phyloP scores from a whole-genome alignment of 75 land plant species.

The Sequoiadendron giganteum region DNA sequence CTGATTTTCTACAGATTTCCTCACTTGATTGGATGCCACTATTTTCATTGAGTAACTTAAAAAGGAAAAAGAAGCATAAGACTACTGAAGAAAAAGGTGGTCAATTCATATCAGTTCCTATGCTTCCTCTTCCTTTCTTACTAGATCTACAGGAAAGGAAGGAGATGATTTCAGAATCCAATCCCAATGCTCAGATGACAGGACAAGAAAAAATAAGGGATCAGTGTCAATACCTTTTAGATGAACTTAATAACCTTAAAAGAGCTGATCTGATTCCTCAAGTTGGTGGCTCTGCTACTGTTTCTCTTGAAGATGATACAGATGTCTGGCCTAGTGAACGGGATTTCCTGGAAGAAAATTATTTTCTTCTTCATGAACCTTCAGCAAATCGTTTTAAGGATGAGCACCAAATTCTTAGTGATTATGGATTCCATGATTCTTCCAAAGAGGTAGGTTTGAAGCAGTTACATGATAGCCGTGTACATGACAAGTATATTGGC shows the following conservation, averaged over 20 bases:
- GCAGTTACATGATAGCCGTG: background rate
- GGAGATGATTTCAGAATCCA: background rate
- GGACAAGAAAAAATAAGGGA: slow-evolving; percentile 10
- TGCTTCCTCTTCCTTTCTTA: slow-evolving; percentile 57
- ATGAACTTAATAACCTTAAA: slow-evolving; percentile 16
- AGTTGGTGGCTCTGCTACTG: slow-evolving; percentile 5
- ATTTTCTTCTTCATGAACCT: slow-evolving; percentile 26
- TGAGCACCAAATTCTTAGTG: background rate
- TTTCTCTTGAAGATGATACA: slow-evolving; percentile 35
- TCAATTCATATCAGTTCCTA: slow-evolving; percentile 42
- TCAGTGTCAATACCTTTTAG: slow-evolving; percentile 22
- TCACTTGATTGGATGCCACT: slow-evolving; percentile 30
- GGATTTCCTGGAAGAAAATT: slow-evolving; percentile 13
- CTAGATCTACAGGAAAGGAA: slow-evolving; percentile 14
- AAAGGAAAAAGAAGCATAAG: slow-evolving; percentile 31
- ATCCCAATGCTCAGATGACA: slow-evolving; percentile 1
- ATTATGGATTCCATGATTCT: background rate
- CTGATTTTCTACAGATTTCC: slow-evolving; percentile 35
- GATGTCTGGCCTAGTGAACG: slow-evolving; percentile 14
- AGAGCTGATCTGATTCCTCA: slow-evolving; percentile 12
- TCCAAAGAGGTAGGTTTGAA: background rate
- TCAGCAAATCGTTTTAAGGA: background rate
- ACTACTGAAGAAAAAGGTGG: slow-evolving; percentile 14
- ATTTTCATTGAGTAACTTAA: slow-evolving; percentile 32
- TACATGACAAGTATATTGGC: slow-evolving; percentile 8